Evolutionary conservation across 1,139 yeast genomes (phyloP), one percentile per base, ranked within the genome.

Genomic region (Hemisphaericaspora xylofermentans): DNA sequence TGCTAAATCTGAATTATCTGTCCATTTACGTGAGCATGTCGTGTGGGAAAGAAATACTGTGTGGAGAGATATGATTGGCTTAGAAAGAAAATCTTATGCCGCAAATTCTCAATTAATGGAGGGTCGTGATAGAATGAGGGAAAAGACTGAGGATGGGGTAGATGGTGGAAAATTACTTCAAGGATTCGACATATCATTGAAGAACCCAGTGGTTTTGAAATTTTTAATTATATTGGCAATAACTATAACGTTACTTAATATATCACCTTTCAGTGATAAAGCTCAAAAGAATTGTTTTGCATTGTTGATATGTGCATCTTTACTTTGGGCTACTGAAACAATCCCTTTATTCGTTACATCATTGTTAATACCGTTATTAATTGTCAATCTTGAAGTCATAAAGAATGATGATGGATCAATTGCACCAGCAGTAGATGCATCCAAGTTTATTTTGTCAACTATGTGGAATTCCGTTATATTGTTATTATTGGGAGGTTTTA

Each of bases 51-150:
- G 88, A 62, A 79, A 81, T 47, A 82, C 86, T 0, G 82, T 82
- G 5, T 82, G 88, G 88, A 76, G 82, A 54, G 87, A 82, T 54
- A 84, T 91, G 88, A 84, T 89, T 58, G 93, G 93, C 10, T 66
- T 89, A 56, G 96, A 91, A 61, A 78, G 95, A 56, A 82, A 73
- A 45, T 56, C 64, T 18, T 67, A 69, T 43, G 76, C 76, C 6
- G 76, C 77, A 5, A 64, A 60, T 40, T 51, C 63, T 2, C 52
- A 50, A 39, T 40, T 51, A 24, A 36, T 44, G 1, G 43, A 50
- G 25, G 36, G 48, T 8, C 41, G 44, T 6, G 46, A 44, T 17
- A 46, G 54, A 13, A 45, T 42, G 15, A 49, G 50, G 24, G 53
- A 45, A 17, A 45, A 47, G 35, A 41, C 45, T 16, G 39, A 34